Base-by-base conservation (phyloP, 78 protist genomes). In the Mantamonas sphyraenae region DNA sequence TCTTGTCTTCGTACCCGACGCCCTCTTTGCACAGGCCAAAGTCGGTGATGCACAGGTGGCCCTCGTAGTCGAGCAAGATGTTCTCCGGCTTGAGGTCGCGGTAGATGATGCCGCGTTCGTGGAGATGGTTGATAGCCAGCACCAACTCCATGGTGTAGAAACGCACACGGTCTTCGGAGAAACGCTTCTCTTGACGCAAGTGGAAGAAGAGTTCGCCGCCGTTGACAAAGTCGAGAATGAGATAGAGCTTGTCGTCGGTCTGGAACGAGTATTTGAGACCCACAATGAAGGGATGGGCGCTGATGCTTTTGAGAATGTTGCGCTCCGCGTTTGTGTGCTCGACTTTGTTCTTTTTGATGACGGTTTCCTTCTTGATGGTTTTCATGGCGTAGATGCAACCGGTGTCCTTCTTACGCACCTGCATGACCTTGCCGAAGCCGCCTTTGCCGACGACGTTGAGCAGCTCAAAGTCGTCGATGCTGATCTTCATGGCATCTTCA, bases 41-140 rank as follows among this genome's bases (percentile, higher is more conserved):
- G 69, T 95, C 99, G 0, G 96, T 93, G 3, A 95, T 63, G 58
- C 63, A 57, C 26, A 93, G 73, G 82, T 96, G 90, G 16, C 99
- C 95, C n/a, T 85, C 87, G 9, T 45, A 30, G 61, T 80, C 94
- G 68, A 96, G 85, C 17, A 94, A 81, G 0, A 94, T 62, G 64
- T 93, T 93, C n/a, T n/a, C n/a, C n/a, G n/a, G n/a, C n/a, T n/a
- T n/a, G n/a, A n/a, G n/a, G n/a, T n/a, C n/a, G n/a, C 98, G 50
- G 59, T 94, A 86, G 51, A 91, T 70, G 34, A 91, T 69, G 42
- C 80, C 92, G 50, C 62, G 80, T 33, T 57, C 61, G 70, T 93
- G 97, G 20, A 93, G 79, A 50, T 80, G 86, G 2, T 73, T 88
- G 34, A 93, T 56, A 0, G 97, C 97, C n/a, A 83, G 70, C 60